Evolutionary conservation across 2,329 filamentous ascomycete species (phyloP), one percentile per base, ranked within the genome.

Genomic region (Penicillium sp.): DNA sequence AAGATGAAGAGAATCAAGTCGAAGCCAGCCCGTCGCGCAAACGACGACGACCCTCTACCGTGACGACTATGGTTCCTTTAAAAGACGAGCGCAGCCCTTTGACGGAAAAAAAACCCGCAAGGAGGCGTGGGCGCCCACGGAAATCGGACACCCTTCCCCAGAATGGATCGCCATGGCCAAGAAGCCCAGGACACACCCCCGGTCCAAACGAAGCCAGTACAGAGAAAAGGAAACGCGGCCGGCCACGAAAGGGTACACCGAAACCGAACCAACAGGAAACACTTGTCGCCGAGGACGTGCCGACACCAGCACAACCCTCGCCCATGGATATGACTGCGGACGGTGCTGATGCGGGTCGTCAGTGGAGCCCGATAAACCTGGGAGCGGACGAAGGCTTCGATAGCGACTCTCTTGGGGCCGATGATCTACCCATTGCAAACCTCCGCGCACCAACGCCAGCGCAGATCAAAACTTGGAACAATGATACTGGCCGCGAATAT

Each of bases 1-100:
- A 79, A 50, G 75, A 77, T 35, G 74, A 73, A 29, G 71, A 68
- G 37, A 67, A 71, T 45, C 58, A 67, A 42, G 66, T 54, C 42
- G 58, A 66, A 44, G 66, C 54, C 20, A 67, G 65, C 43, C 66
- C 68, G 23, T 63, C 66, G 53, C 69, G 66, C 57, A 75, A 71
- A 63, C 66, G 67, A 33, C 56, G 61, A 6, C 64, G 61, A 29
- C 67, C 68, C 20, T 68, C 67, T 9, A 70, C 74, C 5, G 70
- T 63, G 29, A 77, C 75, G 9, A 74, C 68, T 9, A 78, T 72
- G 57, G 60, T 79, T 18, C 76, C 77, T 0, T 62, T 79, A 53
- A 77, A 76, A 51, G 72, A 70, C 51, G 73, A 69, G 31, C 57
- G 64, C 29, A 69, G 64, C 18, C 61, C 66, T 1, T 47, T 65